Evolutionary conservation across 2,329 filamentous ascomycete species (phyloP).

Genomic region (Aspergillus arachidicola): DNA sequence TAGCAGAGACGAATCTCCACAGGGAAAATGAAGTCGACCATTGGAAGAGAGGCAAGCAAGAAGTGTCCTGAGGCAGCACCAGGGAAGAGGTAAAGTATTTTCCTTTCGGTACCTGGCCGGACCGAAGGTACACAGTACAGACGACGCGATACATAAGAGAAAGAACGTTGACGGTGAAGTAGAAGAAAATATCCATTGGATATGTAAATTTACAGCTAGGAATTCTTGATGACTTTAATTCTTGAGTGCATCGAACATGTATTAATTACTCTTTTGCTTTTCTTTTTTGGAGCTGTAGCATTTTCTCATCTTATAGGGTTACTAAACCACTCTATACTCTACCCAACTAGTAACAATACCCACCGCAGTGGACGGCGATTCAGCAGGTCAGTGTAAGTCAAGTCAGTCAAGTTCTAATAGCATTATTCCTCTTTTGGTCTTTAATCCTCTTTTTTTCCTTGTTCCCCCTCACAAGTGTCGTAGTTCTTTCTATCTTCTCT

Average conservation of each 20-base stretch:
- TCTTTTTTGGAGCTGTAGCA: background rate
- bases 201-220: background rate
- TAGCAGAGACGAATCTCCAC: background rate
- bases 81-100: background rate
- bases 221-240: background rate
- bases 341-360: conserved; percentile 8
- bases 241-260: background rate
- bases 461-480: conserved; percentile 1
- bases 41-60: background rate
- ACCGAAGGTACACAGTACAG: background rate
- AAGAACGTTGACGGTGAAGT: background rate
- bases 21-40: background rate
- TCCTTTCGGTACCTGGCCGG: background rate
- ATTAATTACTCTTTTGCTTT: background rate
- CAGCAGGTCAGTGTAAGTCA: background rate
- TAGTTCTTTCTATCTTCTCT: background rate
- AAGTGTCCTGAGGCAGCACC: background rate
- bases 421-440: background rate
- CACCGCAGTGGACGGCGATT: background rate
- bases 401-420: background rate
- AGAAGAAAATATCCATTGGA: background rate
- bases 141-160: background rate
- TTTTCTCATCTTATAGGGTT: background rate
- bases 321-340: background rate
- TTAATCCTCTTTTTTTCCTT: background rate